These are phyloP conservation scores for Komagataella populi DNA, from an alignment of 805 yeast genomes.

Conservation along the genomic window DNA sequence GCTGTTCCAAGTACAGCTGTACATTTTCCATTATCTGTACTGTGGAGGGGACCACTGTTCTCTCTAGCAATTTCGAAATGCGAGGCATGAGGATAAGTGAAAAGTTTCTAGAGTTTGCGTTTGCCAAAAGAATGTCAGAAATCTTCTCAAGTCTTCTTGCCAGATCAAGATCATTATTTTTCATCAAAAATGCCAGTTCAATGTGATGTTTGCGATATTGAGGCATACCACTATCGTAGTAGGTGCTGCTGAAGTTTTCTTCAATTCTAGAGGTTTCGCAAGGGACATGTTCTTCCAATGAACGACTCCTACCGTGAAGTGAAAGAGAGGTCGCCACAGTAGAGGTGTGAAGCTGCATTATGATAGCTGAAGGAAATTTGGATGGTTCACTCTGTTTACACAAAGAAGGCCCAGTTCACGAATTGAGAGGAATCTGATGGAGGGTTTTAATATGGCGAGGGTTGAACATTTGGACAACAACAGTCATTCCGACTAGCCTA, in stretches of 20 bases:
- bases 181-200: background rate
- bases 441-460: background rate
- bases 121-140: background rate
- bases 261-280: background rate
- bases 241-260: background rate
- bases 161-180: too few species aligned
- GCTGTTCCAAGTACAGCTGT: background rate
- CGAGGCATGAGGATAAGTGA: background rate
- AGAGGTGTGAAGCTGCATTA: background rate
- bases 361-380: background rate
- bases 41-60: background rate
- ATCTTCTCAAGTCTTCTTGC: background rate
- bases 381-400: background rate
- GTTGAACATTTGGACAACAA: background rate
- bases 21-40: background rate
- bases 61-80: background rate
- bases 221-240: background rate
- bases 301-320: background rate
- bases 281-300: background rate
- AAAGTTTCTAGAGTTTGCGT: background rate
- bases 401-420: background rate
- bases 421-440: background rate
- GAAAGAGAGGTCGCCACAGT: background rate
- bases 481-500: too few species aligned
- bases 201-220: background rate